Percentiles rank a stretch among this genome's conserved stretches.
Evolutionary conservation across 2,329 filamentous ascomycete genomes (phyloP).

Genomic region (Hymenoscyphus albidus): DNA sequence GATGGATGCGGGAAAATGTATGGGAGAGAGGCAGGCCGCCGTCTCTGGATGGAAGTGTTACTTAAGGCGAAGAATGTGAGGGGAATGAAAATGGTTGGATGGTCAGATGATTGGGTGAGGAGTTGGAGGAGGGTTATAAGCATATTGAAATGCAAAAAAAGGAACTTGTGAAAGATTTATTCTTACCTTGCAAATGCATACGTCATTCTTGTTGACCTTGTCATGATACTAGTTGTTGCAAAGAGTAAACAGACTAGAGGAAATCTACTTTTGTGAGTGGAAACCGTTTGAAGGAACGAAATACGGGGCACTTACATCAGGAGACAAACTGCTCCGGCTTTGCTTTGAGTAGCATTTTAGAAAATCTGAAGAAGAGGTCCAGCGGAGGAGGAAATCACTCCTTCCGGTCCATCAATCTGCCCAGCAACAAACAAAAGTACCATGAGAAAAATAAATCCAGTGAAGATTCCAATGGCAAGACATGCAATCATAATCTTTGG

Average conservation of each 20-base stretch:
- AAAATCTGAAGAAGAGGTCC: conserved; percentile 51
- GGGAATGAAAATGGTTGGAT: too few relatives aligned
- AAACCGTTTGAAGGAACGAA: not conserved
- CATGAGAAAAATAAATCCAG: conserved; percentile 47
- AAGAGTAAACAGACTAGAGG: conserved; percentile 62
- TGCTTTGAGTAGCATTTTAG: conserved; percentile 41
- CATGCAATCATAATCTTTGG: conserved; percentile 48
- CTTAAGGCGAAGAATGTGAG: not conserved
- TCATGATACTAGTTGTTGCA: conserved; percentile 61
- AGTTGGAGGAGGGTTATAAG: not conserved
- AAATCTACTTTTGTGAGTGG: conserved; percentile 39
- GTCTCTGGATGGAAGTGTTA: not conserved
- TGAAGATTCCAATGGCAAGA: conserved; percentile 44
- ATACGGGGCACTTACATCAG: conserved; percentile 16
- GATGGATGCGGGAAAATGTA: conserved; percentile 57
- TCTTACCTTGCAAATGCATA: conserved; percentile 54
- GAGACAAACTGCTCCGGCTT: conserved; percentile 32
- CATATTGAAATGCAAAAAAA: conserved; percentile 37
- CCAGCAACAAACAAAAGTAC: conserved; percentile 33
- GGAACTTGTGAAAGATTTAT: too few relatives aligned
- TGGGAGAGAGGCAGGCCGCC: not conserved
- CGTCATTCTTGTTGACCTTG: conserved; percentile 61
- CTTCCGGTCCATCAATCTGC: conserved; percentile 31
- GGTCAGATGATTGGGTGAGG: not conserved
- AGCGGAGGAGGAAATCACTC: conserved; percentile 43